phyloP scores from a whole-genome alignment of 2,329 filamentous ascomycete genomes.

The Ascochyta viciae-villosae region DNA sequence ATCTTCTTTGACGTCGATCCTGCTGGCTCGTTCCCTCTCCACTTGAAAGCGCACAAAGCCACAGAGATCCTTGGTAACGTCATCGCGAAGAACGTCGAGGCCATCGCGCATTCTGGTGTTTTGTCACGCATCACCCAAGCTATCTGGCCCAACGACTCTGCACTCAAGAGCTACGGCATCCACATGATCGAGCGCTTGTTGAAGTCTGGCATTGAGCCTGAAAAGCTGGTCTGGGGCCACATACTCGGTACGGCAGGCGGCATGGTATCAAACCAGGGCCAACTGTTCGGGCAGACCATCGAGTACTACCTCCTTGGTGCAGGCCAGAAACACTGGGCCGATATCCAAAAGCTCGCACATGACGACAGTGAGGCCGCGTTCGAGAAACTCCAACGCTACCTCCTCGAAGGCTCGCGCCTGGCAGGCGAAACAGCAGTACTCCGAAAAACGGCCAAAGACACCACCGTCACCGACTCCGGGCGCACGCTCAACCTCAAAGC shows the following conservation, averaged over 20 bases:
- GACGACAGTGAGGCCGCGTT: slow-evolving; percentile 53
- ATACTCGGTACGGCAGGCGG: slow-evolving; percentile 65
- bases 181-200: slow-evolving; percentile 64
- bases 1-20: slow-evolving; percentile 64
- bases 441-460: slow-evolving; percentile 45
- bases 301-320: slow-evolving; percentile 63
- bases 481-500: slow-evolving; percentile 41
- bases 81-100: slow-evolving; percentile 57
- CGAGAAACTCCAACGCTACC: slow-evolving; percentile 59
- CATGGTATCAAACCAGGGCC: slow-evolving; percentile 62
- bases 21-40: slow-evolving; percentile 60
- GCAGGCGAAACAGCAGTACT: slow-evolving; percentile 54
- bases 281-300: slow-evolving; percentile 64
- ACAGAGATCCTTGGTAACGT: slow-evolving; percentile 59
- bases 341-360: slow-evolving; percentile 56
- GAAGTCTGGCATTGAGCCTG: slow-evolving; percentile 53
- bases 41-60: slow-evolving; percentile 56
- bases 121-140: slow-evolving; percentile 51
- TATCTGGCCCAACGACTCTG: slow-evolving; percentile 50
- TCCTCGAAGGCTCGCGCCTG: slow-evolving; percentile 54
- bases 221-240: slow-evolving; percentile 63
- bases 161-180: slow-evolving; percentile 61
- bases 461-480: slow-evolving; percentile 43
- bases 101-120: slow-evolving; percentile 52
- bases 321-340: slow-evolving; percentile 56